Conservation (phyloP, 2,329 filamentous ascomycete genomes). For the Colletotrichum chlorophyti region DNA sequence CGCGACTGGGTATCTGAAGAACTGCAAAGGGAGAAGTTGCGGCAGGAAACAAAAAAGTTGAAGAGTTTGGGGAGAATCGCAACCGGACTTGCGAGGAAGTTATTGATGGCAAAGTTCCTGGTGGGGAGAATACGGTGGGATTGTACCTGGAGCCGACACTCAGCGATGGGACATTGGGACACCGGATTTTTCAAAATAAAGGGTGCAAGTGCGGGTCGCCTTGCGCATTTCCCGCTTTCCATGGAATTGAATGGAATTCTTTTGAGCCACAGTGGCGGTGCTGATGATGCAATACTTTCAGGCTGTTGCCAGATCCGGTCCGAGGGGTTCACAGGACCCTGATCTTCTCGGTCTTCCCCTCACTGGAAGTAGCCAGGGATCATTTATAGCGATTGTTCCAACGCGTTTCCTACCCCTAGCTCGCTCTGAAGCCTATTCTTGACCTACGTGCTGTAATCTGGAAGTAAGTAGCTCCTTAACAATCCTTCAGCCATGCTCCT, state of each 20-base stretch:
- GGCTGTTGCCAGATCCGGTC: conserved; percentile 7
- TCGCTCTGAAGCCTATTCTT: conserved; percentile 9
- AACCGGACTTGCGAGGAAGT: conserved; percentile 23
- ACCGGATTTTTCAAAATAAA: conserved; percentile 31
- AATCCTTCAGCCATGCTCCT: too few relatives aligned
- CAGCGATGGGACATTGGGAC: conserved; percentile 24
- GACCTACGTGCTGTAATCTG: not conserved
- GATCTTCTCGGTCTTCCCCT: conserved; percentile 1
- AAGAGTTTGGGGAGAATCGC: not conserved
- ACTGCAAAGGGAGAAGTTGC: conserved; percentile 10
- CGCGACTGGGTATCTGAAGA: conserved; percentile 26
- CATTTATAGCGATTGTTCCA: not conserved
- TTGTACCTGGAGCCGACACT: conserved; percentile 22
- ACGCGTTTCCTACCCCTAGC: conserved; percentile 1
- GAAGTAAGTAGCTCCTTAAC: conserved; percentile 9
- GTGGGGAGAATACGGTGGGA: conserved; percentile 26
- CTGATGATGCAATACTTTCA: conserved; percentile 28
- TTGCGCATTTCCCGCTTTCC: conserved; percentile 25
- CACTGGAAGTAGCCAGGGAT: too few relatives aligned
- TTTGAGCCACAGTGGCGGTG: conserved; percentile 32
- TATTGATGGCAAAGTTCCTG: conserved; percentile 27
- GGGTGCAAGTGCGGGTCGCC: conserved; percentile 30
- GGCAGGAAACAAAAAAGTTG: not conserved
- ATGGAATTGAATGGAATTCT: conserved; percentile 32
- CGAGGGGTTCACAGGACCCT: conserved; percentile 23